Evolutionary conservation across 1,139 yeast species (phyloP).

Genomic region (Candida frijolesensis): DNA sequence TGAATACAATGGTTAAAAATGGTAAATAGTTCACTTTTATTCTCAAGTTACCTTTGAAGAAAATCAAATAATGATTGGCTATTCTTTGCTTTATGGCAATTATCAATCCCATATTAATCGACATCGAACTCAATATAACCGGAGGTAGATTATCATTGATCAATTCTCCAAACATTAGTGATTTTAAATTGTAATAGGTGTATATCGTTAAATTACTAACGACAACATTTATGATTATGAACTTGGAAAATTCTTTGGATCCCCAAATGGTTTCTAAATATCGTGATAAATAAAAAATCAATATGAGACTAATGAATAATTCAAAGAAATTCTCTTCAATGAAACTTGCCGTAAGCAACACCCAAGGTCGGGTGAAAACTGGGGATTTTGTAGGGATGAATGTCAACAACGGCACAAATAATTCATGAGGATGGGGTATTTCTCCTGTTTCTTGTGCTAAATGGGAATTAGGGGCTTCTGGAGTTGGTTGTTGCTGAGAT

Average conservation of each 20-base stretch:
- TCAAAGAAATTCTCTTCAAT: conserved; percentile 39
- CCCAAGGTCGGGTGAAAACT: conserved; percentile 42
- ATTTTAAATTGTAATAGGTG: conserved; percentile 37
- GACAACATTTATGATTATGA: conserved; percentile 25
- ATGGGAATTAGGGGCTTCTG: background rate
- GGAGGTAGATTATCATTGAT: conserved; percentile 38
- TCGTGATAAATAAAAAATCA: conserved; percentile 38
- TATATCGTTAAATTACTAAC: conserved; percentile 38
- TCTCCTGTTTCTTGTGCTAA: conserved; percentile 39
- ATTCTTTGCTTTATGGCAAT: conserved; percentile 49
- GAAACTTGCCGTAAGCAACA: conserved; percentile 35
- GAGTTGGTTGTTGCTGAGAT: conserved; percentile 17
- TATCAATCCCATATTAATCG: conserved; percentile 42
- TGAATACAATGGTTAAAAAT: conserved; percentile 26
- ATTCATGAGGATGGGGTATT: conserved; percentile 44
- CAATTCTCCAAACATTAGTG: conserved; percentile 22
- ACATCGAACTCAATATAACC: conserved; percentile 39
- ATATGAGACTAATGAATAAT: conserved; percentile 25
- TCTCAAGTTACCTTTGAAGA: conserved; percentile 41
- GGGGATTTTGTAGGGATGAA: conserved; percentile 43
- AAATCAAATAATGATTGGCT: conserved; percentile 43
- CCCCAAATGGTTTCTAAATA: conserved; percentile 46
- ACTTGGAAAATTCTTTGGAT: conserved; percentile 32
- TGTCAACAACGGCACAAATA: conserved; percentile 42
- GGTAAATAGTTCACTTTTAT: conserved; percentile 44